phyloP scores from a whole-genome alignment of 768 basidiomycete genomes.

The Mycena rebaudengoi region DNA sequence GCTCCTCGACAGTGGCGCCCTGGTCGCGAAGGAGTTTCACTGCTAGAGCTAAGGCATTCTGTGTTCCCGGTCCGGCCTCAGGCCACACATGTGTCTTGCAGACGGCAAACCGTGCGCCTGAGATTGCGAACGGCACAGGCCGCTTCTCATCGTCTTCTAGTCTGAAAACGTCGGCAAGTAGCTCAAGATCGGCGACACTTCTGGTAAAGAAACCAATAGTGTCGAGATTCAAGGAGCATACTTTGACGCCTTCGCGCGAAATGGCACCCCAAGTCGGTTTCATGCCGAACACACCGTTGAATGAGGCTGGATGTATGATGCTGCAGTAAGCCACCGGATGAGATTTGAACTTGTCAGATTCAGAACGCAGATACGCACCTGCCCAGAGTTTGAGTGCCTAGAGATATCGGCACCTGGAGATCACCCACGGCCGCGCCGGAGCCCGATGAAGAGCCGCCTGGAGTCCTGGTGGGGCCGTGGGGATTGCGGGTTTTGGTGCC shows the following conservation, averaged over 20 bases:
- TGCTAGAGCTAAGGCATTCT: slow-evolving; percentile 15
- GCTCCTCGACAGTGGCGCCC: slow-evolving; percentile 24
- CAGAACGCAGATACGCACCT: slow-evolving; percentile 5
- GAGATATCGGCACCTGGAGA: slow-evolving; percentile 26
- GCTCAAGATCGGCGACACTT: slow-evolving; percentile 20
- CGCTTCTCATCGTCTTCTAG: slow-evolving; percentile 22
- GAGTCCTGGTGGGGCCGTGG: slow-evolving; percentile 19
- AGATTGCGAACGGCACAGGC: not conserved
- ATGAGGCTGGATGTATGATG: slow-evolving; percentile 28
- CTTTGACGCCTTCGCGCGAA: slow-evolving; percentile 24
- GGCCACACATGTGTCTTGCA: slow-evolving; percentile 29
- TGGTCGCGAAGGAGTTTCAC: slow-evolving; percentile 17
- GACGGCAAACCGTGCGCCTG: slow-evolving; percentile 19
- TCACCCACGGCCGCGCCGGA: slow-evolving; percentile 29
- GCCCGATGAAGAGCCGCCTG: slow-evolving; percentile 29
- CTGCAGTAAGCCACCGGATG: not conserved
- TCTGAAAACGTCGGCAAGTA: slow-evolving; percentile 23
- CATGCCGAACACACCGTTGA: slow-evolving; percentile 24
- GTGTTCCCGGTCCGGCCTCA: slow-evolving; percentile 22
- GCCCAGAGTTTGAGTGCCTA: slow-evolving; percentile 29
- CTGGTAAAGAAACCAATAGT: slow-evolving; percentile 27
- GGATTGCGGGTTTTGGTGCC: slow-evolving; percentile 26
- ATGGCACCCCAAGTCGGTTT: slow-evolving; percentile 30
- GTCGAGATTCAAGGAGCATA: slow-evolving; percentile 26
- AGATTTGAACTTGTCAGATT: not conserved